A percentile compares a stretch with the other conserved stretches of the same genome.
Evolutionary conservation across 805 yeast species (phyloP).

Genomic region (Myxozyma lipomycoides): DNA sequence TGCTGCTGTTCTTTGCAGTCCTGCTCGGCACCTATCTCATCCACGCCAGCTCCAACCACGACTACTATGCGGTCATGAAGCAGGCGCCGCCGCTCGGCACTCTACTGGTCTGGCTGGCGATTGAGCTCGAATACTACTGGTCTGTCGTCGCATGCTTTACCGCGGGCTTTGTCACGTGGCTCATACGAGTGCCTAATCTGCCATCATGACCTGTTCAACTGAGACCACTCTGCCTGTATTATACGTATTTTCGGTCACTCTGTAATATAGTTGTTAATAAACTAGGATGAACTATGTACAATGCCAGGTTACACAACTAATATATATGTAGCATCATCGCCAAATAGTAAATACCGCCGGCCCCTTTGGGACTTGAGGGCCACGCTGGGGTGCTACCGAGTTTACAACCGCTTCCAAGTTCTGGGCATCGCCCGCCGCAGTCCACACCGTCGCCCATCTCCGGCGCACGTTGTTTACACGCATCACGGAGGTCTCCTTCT

Average conservation of each 20-base stretch:
- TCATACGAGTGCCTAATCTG: neutral
- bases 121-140: slow-evolving; percentile 41
- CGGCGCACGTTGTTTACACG: neutral
- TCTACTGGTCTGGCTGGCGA: slow-evolving; percentile 40
- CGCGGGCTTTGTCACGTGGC: slow-evolving; percentile 17
- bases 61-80: slow-evolving; percentile 40
- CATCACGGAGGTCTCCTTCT: too few species aligned
- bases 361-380: too few species aligned
- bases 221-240: too few species aligned
- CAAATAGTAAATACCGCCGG: too few species aligned
- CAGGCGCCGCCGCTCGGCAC: slow-evolving; percentile 43
- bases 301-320: too few species aligned
- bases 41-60: slow-evolving; percentile 36
- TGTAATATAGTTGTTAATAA: too few species aligned
- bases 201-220: too few species aligned
- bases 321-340: too few species aligned
- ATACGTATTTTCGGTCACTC: too few species aligned
- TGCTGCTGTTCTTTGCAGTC: slow-evolving; percentile 29
- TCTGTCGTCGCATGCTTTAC: slow-evolving; percentile 12
- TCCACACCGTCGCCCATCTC: neutral
- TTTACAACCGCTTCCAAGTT: too few species aligned
- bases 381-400: too few species aligned
- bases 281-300: too few species aligned
- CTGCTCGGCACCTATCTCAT: slow-evolving; percentile 38
- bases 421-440: neutral